Evolutionary conservation across 768 basidiomycete genomes (phyloP).

Genomic region (Leccinum sublutescens): DNA sequence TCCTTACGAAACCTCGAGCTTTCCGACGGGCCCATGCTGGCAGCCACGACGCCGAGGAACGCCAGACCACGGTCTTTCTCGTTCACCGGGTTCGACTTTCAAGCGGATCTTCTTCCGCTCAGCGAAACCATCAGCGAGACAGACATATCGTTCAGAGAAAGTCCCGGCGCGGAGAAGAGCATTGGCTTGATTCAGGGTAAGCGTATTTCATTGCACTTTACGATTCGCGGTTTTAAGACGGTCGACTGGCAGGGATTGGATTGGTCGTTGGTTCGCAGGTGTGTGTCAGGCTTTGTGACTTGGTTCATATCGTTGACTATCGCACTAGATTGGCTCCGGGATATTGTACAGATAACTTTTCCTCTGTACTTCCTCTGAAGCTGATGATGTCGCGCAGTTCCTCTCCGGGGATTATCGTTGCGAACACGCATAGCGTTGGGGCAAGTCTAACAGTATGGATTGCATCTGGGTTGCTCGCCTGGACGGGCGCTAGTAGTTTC

Average conservation of each 20-base stretch:
- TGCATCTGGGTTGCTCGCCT: slow-evolving; percentile 57
- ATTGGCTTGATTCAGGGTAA: slow-evolving; percentile 76
- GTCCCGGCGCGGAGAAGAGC: slow-evolving; percentile 66
- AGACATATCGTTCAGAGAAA: slow-evolving; percentile 45
- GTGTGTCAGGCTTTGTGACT: background rate
- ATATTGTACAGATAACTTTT: slow-evolving; percentile 69
- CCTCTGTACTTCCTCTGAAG: background rate
- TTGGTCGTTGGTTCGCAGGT: slow-evolving; percentile 83
- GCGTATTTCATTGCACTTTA: slow-evolving; percentile 17
- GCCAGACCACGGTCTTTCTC: slow-evolving; percentile 59
- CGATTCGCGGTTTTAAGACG: slow-evolving; percentile 6
- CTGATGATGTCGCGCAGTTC: slow-evolving; percentile 49
- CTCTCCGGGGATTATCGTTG: slow-evolving; percentile 88
- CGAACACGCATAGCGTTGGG: slow-evolving; percentile 86
- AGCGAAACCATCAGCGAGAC: slow-evolving; percentile 75
- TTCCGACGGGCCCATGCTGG: slow-evolving; percentile 54
- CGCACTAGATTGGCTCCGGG: slow-evolving; percentile 76
- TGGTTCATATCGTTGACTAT: slow-evolving; percentile 4
- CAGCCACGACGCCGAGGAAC: slow-evolving; percentile 11
- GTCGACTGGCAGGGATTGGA: slow-evolving; percentile 61
- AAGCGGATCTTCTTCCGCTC: slow-evolving; percentile 73
- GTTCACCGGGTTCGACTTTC: slow-evolving; percentile 74
- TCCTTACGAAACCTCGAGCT: slow-evolving; percentile 80
- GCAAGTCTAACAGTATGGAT: slow-evolving; percentile 88
- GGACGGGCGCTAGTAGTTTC: slow-evolving; percentile 95